Evolutionary conservation across 179 eudicot species (phyloP).

Genomic region (Vitellaria paradoxa): DNA sequence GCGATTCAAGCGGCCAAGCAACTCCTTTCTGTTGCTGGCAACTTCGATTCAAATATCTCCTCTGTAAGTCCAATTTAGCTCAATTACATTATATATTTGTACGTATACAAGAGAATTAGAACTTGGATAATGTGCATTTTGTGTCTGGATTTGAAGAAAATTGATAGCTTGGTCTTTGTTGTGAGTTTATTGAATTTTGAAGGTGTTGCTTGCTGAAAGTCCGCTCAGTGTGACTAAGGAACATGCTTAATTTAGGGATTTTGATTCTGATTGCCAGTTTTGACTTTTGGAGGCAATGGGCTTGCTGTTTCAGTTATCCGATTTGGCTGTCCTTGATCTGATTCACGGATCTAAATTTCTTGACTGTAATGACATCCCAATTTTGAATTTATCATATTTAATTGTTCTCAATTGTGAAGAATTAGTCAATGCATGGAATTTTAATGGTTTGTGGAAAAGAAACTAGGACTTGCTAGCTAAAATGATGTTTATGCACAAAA

Average conservation of each 20-base stretch:
- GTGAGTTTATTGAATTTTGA: not conserved
- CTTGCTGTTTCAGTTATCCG: not conserved
- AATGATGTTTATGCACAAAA: not conserved
- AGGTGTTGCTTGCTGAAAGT: not conserved
- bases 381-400: not conserved
- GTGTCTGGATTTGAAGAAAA: conserved; percentile 6
- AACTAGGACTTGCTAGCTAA: not conserved
- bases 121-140: not conserved
- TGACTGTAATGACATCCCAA: not conserved
- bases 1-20: conserved; percentile 34
- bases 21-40: conserved; percentile 28
- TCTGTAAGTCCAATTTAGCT: conserved; percentile 24
- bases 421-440: not conserved
- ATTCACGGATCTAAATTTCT: not conserved
- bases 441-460: not conserved
- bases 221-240: not conserved
- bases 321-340: not conserved
- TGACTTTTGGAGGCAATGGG: not conserved
- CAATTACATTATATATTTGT: not conserved
- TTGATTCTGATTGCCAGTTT: not conserved
- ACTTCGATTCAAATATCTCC: conserved; percentile 30
- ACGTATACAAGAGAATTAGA: not conserved
- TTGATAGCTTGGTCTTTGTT: not conserved
- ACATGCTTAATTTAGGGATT: not conserved
- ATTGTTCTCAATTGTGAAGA: not conserved